Evolutionary conservation across 352 stramenopile genomes (phyloP).

Genomic region (Phytophthora hybrid): DNA sequence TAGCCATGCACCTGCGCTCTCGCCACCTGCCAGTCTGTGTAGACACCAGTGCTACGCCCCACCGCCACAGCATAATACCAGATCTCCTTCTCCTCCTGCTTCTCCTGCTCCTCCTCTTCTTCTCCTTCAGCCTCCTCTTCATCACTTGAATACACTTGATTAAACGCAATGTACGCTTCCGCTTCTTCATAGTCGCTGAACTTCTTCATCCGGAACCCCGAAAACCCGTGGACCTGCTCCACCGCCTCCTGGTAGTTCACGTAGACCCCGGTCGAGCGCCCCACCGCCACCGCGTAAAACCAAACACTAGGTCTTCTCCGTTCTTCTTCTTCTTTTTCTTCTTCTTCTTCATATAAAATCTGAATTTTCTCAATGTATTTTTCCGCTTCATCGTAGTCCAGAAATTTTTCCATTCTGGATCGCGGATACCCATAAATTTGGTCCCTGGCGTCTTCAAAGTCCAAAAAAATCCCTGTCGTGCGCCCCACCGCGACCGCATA

Average conservation of each 20-base stretch:
- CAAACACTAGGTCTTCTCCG: background rate
- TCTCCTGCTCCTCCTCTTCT: background rate
- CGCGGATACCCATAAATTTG: constrained; percentile 7
- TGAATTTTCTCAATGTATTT: constrained; percentile 1
- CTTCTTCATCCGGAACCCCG: constrained; percentile 27
- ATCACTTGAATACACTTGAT: constrained; percentile 25
- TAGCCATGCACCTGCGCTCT: constrained; percentile 62
- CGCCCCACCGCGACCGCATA: constrained; percentile 1
- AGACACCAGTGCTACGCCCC: constrained; percentile 54
- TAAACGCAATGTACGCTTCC: constrained; percentile 18
- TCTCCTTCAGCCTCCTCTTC: constrained; percentile 18
- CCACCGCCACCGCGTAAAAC: constrained; percentile 62
- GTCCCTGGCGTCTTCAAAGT: constrained; percentile 6
- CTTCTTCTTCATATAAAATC: constrained; percentile 2
- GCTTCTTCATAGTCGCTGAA: constrained; percentile 21
- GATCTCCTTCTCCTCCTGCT: constrained; percentile 4
- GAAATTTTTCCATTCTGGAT: constrained; percentile 4
- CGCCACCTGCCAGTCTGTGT: constrained; percentile 43
- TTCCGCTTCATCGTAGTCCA: constrained; percentile 9
- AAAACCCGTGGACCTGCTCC: constrained; percentile 20
- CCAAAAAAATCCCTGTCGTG: constrained; percentile 9
- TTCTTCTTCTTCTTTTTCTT: constrained; percentile 4
- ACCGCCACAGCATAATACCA: constrained; percentile 62
- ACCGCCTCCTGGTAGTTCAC: constrained; percentile 16
- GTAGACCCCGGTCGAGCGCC: constrained; percentile 55